phyloP scores from a whole-genome alignment of 2,329 filamentous ascomycete genomes.

The Claviceps digitariae region DNA sequence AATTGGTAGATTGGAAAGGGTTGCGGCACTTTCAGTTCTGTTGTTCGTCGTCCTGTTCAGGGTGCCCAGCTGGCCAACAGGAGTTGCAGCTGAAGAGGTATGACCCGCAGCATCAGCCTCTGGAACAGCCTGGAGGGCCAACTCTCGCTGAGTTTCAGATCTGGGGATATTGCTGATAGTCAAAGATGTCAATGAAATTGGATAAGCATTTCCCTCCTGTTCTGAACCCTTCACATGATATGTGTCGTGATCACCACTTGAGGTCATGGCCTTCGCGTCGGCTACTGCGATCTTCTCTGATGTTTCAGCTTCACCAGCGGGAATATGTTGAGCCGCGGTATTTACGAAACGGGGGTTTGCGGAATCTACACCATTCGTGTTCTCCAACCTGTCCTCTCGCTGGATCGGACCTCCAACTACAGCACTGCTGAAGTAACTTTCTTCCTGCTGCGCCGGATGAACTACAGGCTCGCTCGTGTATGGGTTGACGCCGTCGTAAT shows the following conservation, averaged over 20 bases:
- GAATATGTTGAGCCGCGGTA: not conserved
- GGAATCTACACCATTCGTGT: not conserved
- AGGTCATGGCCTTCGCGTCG: not conserved
- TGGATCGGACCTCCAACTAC: slow-evolving; percentile 7
- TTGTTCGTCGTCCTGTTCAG: slow-evolving; percentile 14
- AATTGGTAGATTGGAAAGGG: slow-evolving; percentile 53
- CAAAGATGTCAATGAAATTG: slow-evolving; percentile 6
- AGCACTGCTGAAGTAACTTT: slow-evolving; percentile 10
- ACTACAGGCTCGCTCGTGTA: slow-evolving; percentile 35
- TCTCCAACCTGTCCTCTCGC: slow-evolving; percentile 7
- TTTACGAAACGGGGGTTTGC: not conserved
- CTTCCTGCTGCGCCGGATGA: slow-evolving; percentile 8
- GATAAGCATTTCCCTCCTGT: slow-evolving; percentile 6
- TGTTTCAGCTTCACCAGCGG: not conserved
- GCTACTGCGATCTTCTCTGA: not conserved
- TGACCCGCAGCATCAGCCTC: slow-evolving; percentile 9
- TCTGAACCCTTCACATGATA: slow-evolving; percentile 7
- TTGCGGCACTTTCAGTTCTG: slow-evolving; percentile 33
- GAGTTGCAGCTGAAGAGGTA: slow-evolving; percentile 4
- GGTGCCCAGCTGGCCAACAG: not conserved
- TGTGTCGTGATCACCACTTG: slow-evolving; percentile 3
- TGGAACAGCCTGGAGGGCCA: slow-evolving; percentile 8
- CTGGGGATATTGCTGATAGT: slow-evolving; percentile 8
- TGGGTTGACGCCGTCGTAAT: slow-evolving; percentile 43
- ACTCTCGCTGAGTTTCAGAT: slow-evolving; percentile 13